These are phyloP conservation scores for Thinopyrum obtusiflorum DNA, from an alignment of 202 grass and related monocot species.

Conservation along the genomic window DNA sequence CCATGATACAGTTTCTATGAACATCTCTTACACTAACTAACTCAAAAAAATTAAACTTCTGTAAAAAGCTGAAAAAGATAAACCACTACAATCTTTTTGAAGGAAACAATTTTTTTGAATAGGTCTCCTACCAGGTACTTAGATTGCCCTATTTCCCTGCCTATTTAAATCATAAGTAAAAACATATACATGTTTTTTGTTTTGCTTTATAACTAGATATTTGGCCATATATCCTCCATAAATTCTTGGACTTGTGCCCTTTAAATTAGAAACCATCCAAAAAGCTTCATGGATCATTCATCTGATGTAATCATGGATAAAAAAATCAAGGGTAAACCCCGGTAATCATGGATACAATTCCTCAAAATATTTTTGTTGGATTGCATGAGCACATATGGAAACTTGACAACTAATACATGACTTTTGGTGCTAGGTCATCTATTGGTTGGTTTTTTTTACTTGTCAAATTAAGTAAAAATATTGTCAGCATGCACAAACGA, in stretches of 20 bases:
- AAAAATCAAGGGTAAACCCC: not conserved
- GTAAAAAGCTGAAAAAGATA: not conserved
- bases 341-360: not conserved
- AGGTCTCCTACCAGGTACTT: not conserved
- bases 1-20: not conserved
- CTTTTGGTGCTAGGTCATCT: too few relatives aligned
- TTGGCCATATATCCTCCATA: not conserved
- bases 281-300: not conserved
- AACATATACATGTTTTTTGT: not conserved
- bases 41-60: not conserved
- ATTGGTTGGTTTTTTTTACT: too few relatives aligned
- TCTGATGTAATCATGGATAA: not conserved
- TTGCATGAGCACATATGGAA: too few relatives aligned
- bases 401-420: too few relatives aligned
- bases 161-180: not conserved
- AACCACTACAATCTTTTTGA: not conserved
- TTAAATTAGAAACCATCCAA: not conserved
- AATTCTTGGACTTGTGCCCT: not conserved
- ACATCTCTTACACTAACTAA: not conserved
- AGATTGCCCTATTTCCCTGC: not conserved
- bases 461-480: too few relatives aligned
- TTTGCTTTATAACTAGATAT: not conserved
- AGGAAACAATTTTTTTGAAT: not conserved
- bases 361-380: too few relatives aligned
- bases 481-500: too few relatives aligned